Evolutionary conservation across 2,329 filamentous ascomycete genomes (phyloP), one percentile per base, ranked within the genome.

Genomic region (Akanthomyces uredinophilus): DNA sequence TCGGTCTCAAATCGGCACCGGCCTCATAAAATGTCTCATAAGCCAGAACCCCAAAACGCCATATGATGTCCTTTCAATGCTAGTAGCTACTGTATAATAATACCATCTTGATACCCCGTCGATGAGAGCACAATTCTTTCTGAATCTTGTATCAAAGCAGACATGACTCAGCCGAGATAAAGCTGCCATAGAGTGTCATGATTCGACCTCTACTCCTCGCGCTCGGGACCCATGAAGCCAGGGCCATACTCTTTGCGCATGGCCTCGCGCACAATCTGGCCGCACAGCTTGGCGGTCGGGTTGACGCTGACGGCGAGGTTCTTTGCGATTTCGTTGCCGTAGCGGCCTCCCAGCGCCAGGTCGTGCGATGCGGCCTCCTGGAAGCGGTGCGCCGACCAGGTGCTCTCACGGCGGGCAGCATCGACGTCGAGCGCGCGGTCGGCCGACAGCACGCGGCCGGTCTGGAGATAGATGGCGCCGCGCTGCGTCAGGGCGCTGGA

Each of bases 401-500:
- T 67, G 1, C 72, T 70, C 69, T 87, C 83, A 44, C 70, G 72
- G 46, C 82, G 75, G 6, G 58, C 63, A 13, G 67, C 71, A 10
- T 74, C 74, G 4, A 83, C 68, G 32, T 77, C 73, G 29, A 81
- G 62, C 29, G 69, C 69, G n/a, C 73, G 73, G 51, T 69, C 64
- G 56, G 41, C 27, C 7, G 68, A 59, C 44, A 79, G 65, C 56
- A 83, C 69, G 67, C 85, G 88, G 62, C 83, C 79, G 1, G 85
- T 86, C 65, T 79, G 78, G 65, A 86, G 81, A 66, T 87, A 87
- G 41, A 89, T 75, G 39, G 85, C 85, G 3, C 83, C 89, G 54
- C 88, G 82, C 71, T 93, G 90, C 0, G 89, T 92, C 68, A 90
- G 84, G 5, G 88, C 86, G 66, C 87, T 84, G 1, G 87, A 85